Evolutionary conservation across 2,329 filamentous ascomycete genomes (phyloP).

Genomic region (Penicillium sp.): DNA sequence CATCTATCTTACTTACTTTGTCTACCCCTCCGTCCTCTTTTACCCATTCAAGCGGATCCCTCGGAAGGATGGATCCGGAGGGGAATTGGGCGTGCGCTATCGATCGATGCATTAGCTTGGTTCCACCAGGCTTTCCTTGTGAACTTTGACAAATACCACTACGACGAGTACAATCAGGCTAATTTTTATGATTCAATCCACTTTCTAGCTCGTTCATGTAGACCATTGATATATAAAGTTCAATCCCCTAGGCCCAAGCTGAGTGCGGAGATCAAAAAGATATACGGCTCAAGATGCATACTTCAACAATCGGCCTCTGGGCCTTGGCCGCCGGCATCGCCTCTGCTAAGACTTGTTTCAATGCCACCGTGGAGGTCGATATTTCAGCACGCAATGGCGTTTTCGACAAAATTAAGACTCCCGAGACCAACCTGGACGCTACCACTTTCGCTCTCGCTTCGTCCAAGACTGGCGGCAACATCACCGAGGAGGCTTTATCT

Average conservation of each 20-base stretch:
- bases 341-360: conserved; percentile 10
- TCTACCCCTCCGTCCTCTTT: neutral
- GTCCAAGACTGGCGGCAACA: conserved; percentile 15
- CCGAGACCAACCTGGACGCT: conserved; percentile 18
- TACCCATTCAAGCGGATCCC: neutral
- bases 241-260: neutral
- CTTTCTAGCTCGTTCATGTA: neutral
- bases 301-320: conserved; percentile 7
- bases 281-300: neutral
- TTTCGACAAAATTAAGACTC: conserved; percentile 13
- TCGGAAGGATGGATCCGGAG: neutral
- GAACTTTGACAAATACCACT: conserved; percentile 7
- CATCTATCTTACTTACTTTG: neutral
- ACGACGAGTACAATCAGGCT: neutral
- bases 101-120: conserved; percentile 4
- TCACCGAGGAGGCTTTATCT: conserved; percentile 14
- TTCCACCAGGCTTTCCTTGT: neutral
- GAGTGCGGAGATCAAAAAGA: neutral
- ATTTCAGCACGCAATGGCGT: conserved; percentile 13
- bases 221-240: conserved; percentile 1
- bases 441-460: conserved; percentile 12
- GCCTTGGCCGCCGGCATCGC: neutral
- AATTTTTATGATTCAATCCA: neutral
- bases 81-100: conserved; percentile 6
- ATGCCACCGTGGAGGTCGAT: conserved; percentile 6